Evolutionary conservation across 352 stramenopile genomes (phyloP).

Genomic region (Globisporangium abappressorium): DNA sequence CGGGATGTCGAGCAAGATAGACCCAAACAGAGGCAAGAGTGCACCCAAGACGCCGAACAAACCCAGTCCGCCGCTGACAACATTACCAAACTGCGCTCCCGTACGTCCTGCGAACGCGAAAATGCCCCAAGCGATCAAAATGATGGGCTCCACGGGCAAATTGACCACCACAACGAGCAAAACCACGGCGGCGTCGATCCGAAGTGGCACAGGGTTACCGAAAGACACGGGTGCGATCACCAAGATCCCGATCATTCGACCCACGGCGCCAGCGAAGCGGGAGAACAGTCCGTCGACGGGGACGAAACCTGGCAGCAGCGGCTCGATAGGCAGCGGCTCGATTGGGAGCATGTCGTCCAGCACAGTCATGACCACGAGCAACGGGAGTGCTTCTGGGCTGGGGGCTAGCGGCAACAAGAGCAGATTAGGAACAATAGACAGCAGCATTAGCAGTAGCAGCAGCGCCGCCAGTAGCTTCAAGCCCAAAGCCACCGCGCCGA

Average conservation of each 20-base stretch:
- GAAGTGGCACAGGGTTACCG: constrained; percentile 32
- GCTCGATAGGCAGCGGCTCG: constrained; percentile 7
- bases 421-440: constrained; percentile 35
- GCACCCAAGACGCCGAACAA: constrained; percentile 50
- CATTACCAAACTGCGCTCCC: constrained; percentile 58
- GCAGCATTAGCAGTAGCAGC: constrained; percentile 13
- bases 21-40: constrained; percentile 38
- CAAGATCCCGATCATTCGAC: constrained; percentile 76
- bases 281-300: constrained; percentile 56
- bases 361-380: constrained; percentile 8
- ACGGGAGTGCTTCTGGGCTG: constrained; percentile 17
- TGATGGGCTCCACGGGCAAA: constrained; percentile 51
- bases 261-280: constrained; percentile 61
- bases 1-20: constrained; percentile 33
- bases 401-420: constrained; percentile 34
- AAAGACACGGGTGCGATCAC: constrained; percentile 55
- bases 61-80: constrained; percentile 47
- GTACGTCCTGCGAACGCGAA: constrained; percentile 45
- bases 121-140: constrained; percentile 50
- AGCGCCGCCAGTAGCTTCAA: constrained; percentile 20
- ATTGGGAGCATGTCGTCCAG: constrained; percentile 14
- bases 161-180: constrained; percentile 36
- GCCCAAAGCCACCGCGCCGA: constrained; percentile 31
- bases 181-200: constrained; percentile 26
- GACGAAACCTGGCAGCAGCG: constrained; percentile 38